Base-by-base conservation (phyloP, 148 eudicot species). In the Pharnaceum exiguum region DNA sequence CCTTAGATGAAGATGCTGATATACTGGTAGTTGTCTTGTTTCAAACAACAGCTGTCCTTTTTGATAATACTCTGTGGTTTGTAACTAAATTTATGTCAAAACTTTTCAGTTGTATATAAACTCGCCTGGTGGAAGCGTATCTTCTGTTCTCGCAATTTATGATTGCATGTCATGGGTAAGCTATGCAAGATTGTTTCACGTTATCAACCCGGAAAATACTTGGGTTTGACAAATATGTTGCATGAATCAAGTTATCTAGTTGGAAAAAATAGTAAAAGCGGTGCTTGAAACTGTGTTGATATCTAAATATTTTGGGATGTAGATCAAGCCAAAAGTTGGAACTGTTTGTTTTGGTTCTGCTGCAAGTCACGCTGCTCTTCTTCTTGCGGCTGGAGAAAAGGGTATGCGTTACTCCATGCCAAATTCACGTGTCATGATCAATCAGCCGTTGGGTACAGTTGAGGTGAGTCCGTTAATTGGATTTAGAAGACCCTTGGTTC, bases 91-190 rank as follows among this genome's bases (percentile, higher is more conserved):
- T n/a, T 27, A 1, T 65, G 5, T 26, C 52, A 24, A 2, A 31
- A 25, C 35, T 49, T 67, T 29, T 46, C 74, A 87, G 97, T 60
- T 91, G 30, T 91, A 87, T 71, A 57, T 90, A 46, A 90, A 90
- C 71, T 82, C 89, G 71, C 85, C 87, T 47, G 97, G 97, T 65
- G 97, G 95, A 79, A 87, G 93, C 71, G 76, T 84, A 19, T 90
- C 84, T 70, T 91, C 97, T 17, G 82, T 91, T 57, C 47, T 91
- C 63, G 96, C 96, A 56, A 82, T 91, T 37, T 91, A 87, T 61
- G 97, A 91, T 65, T 87, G 95, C 85, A 87, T 91, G 97, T 87
- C 97, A 47, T 91, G 97, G 97, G 97, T 91, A 85, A 76, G 96
- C 55, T 40, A 29, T 40, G 33, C 9, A 29, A 26, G 12, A 5